Percentiles rank a stretch among this genome's conserved stretches.
phyloP scores from a whole-genome alignment of 1,284 basidiomycete species.

The Sanghuangporus sanghuang region DNA sequence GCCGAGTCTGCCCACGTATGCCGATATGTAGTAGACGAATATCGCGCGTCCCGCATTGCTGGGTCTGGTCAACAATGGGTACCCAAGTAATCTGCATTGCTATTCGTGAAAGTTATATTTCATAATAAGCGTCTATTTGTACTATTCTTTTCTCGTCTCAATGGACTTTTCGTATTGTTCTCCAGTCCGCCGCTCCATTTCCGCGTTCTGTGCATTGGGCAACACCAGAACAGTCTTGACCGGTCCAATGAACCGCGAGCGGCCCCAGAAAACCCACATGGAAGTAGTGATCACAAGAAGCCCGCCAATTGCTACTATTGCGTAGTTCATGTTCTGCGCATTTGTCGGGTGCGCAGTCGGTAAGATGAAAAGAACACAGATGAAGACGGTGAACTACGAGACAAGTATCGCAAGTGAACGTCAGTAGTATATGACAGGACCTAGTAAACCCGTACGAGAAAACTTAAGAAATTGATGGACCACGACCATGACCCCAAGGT shows the following conservation, averaged over 20 bases:
- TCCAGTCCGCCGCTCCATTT: neutral
- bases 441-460: constrained; percentile 33
- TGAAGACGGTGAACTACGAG: constrained; percentile 46
- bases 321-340: constrained; percentile 61
- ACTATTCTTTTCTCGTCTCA: no score
- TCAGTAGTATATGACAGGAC: neutral
- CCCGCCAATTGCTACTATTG: constrained; percentile 46
- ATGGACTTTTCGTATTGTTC: no score
- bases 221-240: constrained; percentile 23
- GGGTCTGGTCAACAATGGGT: no score
- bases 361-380: constrained; percentile 53
- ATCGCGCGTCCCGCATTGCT: no score
- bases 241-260: constrained; percentile 28
- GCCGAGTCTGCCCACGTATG: no score
- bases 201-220: neutral
- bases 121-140: no score
- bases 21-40: no score
- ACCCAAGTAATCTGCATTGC: no score
- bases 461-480: constrained; percentile 44
- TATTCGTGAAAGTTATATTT: no score
- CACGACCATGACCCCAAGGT: constrained; percentile 49
- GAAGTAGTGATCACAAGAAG: constrained; percentile 36
- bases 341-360: constrained; percentile 57
- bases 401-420: neutral
- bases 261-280: constrained; percentile 39